Conservation (phyloP, 2,329 filamentous ascomycete genomes). For the Venturia pyrina region DNA sequence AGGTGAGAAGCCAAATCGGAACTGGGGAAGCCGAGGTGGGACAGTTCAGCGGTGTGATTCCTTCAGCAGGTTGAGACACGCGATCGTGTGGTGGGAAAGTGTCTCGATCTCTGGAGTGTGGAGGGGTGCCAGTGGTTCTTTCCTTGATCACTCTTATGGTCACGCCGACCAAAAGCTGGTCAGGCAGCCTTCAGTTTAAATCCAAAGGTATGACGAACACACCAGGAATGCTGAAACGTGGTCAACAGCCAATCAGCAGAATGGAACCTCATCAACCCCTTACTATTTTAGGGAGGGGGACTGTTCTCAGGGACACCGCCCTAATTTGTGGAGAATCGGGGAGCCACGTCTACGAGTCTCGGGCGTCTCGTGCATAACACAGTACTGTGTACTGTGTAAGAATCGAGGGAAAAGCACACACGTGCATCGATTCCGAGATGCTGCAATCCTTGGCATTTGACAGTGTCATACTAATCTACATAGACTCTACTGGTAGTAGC, state of each 20-base stretch:
- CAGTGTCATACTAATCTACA: no score
- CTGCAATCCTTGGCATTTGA: no score
- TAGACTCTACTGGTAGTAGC: no score
- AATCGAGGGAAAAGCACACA: neutral
- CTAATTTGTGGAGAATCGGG: neutral
- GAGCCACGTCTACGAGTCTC: neutral
- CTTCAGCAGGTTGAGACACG: neutral
- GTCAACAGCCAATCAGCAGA: neutral
- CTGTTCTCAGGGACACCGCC: neutral
- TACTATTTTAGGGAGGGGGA: neutral
- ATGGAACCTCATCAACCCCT: neutral
- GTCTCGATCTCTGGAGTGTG: neutral
- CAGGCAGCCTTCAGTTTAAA: neutral
- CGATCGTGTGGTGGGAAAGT: neutral
- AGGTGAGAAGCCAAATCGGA: neutral
- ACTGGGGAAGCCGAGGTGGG: neutral
- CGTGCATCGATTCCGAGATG: neutral
- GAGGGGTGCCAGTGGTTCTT: neutral
- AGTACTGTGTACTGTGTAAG: no score
- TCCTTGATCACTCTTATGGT: neutral
- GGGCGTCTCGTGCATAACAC: neutral
- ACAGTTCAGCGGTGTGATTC: neutral
- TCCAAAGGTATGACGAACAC: neutral
- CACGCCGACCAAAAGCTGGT: neutral
- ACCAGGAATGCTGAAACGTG: neutral